Evolutionary conservation across 148 eudicot genomes (phyloP).

Genomic region (Chenopodium berlandieri): DNA sequence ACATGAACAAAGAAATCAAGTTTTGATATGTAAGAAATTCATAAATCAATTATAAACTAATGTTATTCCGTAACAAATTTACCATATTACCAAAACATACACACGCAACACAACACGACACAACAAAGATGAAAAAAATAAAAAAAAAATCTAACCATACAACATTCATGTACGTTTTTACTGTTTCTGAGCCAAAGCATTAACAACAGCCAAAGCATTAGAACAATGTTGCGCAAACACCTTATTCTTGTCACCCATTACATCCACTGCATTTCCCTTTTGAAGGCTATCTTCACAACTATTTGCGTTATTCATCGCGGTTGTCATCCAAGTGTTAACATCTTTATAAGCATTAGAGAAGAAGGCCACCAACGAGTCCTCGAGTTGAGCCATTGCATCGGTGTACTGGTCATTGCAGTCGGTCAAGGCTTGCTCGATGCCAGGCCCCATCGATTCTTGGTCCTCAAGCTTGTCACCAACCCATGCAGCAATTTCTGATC

Average conservation of each 20-base stretch:
- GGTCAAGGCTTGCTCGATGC: constrained; percentile 33
- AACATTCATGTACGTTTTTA: background rate
- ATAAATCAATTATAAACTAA: background rate
- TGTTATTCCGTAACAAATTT: background rate
- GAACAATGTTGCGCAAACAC: constrained; percentile 23
- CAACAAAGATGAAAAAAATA: background rate
- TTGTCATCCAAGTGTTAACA: constrained; percentile 30
- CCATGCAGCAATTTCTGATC: constrained; percentile 8
- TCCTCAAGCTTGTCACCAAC: constrained; percentile 27
- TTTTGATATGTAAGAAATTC: too few relatives aligned
- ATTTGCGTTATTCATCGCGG: constrained; percentile 28
- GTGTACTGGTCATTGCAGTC: constrained; percentile 36
- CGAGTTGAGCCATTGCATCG: constrained; percentile 41
- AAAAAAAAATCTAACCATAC: background rate
- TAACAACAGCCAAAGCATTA: constrained; percentile 22
- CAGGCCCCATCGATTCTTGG: constrained; percentile 13
- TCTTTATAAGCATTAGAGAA: constrained; percentile 28
- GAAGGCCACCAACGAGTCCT: constrained; percentile 40
- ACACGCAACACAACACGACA: background rate
- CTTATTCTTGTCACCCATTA: constrained; percentile 27
- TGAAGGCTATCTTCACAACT: constrained; percentile 29
- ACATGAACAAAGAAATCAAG: too few relatives aligned
- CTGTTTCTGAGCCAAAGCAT: constrained; percentile 5
- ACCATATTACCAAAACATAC: background rate
- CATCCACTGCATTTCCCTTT: background rate